Conservation (phyloP, 306 rosid genomes). For the Quercus berberidifolia region DNA sequence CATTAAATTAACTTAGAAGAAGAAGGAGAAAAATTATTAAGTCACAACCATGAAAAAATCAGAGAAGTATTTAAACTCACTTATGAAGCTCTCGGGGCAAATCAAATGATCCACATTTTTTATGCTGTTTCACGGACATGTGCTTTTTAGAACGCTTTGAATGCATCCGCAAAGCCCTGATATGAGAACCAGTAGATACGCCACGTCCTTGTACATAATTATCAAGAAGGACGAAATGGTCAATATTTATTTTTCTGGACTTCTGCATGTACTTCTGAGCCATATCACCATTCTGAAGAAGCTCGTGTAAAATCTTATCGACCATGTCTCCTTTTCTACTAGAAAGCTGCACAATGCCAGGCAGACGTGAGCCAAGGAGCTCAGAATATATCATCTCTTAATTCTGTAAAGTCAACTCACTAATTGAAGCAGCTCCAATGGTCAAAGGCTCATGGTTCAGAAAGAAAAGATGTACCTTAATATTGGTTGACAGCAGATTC, state of each 20-base stretch:
- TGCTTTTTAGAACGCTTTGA: conserved; percentile 74
- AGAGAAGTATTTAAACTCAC: conserved; percentile 40
- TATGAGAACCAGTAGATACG: conserved; percentile 37
- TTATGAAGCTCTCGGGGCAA: conserved; percentile 55
- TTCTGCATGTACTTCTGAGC: conserved; percentile 70
- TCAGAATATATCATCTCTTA: not conserved
- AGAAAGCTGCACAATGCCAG: conserved; percentile 44
- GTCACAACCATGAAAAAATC: not conserved
- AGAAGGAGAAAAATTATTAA: not conserved
- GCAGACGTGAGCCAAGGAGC: conserved; percentile 4
- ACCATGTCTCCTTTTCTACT: conserved; percentile 45
- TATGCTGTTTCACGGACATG: conserved; percentile 75
- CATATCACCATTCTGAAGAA: conserved; percentile 67
- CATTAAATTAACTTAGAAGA: conserved; percentile 40
- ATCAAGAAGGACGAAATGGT: conserved; percentile 74
- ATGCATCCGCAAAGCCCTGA: conserved; percentile 53
- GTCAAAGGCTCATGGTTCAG: not conserved
- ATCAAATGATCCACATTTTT: conserved; percentile 54
- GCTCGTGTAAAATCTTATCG: conserved; percentile 48
- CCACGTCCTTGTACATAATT: conserved; percentile 47
- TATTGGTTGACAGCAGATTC: conserved; percentile 47
- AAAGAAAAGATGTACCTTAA: conserved; percentile 32
- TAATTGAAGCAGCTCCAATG: not conserved
- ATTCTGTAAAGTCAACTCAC: not conserved
- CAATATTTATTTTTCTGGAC: conserved; percentile 59